A percentile compares a stretch with the other conserved stretches of the same genome.
These are phyloP conservation scores for Blepharisma stoltei DNA, from an alignment of 73 alveolate species.

Conservation along the genomic window DNA sequence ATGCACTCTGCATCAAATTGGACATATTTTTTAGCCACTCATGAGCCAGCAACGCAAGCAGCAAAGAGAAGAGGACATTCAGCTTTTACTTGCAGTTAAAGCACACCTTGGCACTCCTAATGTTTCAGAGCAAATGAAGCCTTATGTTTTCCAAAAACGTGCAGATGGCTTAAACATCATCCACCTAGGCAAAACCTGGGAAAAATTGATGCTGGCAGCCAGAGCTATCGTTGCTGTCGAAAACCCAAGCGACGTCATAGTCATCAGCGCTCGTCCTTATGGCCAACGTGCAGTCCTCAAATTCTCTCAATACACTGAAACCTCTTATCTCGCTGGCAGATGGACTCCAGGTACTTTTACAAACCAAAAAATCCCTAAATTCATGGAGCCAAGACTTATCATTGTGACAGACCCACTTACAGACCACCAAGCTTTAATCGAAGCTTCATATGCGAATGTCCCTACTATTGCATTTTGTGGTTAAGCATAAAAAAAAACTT, in stretches of 20 bases:
- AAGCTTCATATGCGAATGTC: conserved; percentile 89
- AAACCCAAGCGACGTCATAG: conserved; percentile 78
- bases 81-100: no score
- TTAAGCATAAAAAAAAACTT: no score
- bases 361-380: conserved; percentile 65
- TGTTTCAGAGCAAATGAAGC: conserved; percentile 66
- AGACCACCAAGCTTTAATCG: conserved; percentile 89
- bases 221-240: conserved; percentile 86
- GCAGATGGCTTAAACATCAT: conserved; percentile 63
- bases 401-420: conserved; percentile 91
- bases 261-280: conserved; percentile 25
- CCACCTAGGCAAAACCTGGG: conserved; percentile 81
- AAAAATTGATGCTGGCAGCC: conserved; percentile 86
- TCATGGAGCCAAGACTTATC: conserved; percentile 92
- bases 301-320: conserved; percentile 89
- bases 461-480: conserved; percentile 93
- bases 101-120: conserved; percentile 67
- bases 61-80: no score
- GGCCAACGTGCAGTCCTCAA: conserved; percentile 98
- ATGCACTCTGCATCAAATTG: no score
- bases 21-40: no score
- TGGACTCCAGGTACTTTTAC: conserved; percentile 97
- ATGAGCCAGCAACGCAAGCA: no score
- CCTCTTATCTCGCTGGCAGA: conserved; percentile 79
- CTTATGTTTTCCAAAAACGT: conserved; percentile 70